phyloP scores from a whole-genome alignment of 345 rosid genomes.

The Eucalyptus coolabah region DNA sequence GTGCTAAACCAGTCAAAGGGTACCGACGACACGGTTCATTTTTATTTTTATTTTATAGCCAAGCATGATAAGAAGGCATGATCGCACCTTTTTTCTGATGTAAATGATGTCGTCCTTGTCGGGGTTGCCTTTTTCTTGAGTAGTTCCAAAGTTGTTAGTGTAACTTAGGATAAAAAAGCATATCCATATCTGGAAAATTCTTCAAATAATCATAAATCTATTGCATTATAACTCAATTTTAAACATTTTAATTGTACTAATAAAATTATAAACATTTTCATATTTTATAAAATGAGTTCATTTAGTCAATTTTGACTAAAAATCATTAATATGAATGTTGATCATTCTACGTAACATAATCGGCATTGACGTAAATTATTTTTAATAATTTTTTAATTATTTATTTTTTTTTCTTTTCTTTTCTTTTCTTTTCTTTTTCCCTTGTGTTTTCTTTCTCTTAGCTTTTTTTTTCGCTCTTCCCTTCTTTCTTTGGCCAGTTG shows the following conservation, averaged over 20 bases:
- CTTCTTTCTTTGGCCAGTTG: no score
- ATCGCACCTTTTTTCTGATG: background rate
- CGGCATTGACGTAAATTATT: no score
- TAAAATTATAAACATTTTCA: no score
- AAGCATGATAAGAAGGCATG: background rate
- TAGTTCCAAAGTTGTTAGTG: background rate
- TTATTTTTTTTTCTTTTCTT: no score
- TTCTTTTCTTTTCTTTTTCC: no score
- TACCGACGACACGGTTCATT: background rate
- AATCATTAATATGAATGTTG: accelerated
- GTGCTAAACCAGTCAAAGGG: background rate
- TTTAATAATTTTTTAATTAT: no score
- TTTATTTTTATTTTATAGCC: background rate
- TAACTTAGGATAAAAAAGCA: background rate
- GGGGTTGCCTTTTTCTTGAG: background rate
- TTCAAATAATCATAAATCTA: no score
- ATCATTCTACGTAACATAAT: accelerated
- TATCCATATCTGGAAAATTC: accelerated
- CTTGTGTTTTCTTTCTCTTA: no score
- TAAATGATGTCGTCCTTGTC: background rate
- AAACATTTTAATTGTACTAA: accelerated
- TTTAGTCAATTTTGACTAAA: accelerated
- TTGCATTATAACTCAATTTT: accelerated
- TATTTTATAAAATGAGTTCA: no score
- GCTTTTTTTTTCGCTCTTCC: no score